Base-by-base conservation (phyloP, 768 basidiomycete species). In the Terana coerulea region DNA sequence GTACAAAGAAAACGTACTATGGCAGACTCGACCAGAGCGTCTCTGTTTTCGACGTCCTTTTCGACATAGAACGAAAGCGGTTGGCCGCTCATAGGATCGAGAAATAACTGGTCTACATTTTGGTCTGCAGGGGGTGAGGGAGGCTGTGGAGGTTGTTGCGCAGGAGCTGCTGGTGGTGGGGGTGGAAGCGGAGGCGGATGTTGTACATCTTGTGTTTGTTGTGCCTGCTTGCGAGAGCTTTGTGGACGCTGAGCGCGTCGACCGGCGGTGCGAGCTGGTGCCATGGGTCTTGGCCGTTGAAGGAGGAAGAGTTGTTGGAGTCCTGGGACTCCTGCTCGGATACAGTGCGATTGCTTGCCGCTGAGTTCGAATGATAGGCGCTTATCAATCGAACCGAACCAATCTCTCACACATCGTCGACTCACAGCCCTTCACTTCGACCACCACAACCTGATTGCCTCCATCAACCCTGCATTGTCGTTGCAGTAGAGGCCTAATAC, bases 1-100 rank as follows among this genome's bases (percentile, higher is more conserved):
- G 26, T 30, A 47, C 22, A 14, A 3, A 58, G 39, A 25, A 33
- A 42, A n/a, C 48, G 54, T 64, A 90, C 91, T 37, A 74, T 72
- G 61, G 92, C 77, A 50, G 88, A 70, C 40, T 82, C 79, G 29
- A 79, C 75, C 47, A 93, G 70, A 47, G 67, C 57, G 15, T 86
- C 81, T 61, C 80, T 80, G 69, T 90, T 83, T 19, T 78, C 73
- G 19, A 92, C 86, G 51, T 91, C 88, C 59, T 88, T 86, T 60
- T 90, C 87, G 61, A 93, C 75, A 69, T 86, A 93, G 54, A 91
- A 75, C 21, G 77, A 69, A 46, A 92, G 76, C 2, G 88, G 82
- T 1, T 75, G 80, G 60, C 91, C 91, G 67, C 89, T 78, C 79
- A 88, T 84, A 59, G 86, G 87, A 64, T 93, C 90, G 44, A 90